Evolutionary conservation across 2,329 filamentous ascomycete species (phyloP).

Genomic region (Trichoderma atrobrunneum): DNA sequence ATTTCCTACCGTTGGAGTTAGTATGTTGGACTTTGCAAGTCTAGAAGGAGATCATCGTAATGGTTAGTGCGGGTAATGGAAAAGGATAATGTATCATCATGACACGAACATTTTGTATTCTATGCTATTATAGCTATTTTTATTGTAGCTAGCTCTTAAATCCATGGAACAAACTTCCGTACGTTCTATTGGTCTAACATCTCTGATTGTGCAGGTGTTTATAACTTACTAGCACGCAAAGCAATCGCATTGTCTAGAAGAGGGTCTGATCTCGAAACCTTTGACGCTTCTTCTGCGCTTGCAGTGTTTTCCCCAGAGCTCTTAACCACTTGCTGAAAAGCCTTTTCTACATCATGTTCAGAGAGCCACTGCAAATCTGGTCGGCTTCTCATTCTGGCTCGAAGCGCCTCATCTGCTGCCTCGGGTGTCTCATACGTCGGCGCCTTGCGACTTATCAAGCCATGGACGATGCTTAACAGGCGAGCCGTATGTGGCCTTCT

Average conservation of each 20-base stretch:
- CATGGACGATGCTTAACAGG: conserved; percentile 18
- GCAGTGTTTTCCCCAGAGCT: background rate
- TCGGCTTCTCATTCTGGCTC: conserved; percentile 13
- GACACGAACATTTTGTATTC: background rate
- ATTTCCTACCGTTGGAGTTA: background rate
- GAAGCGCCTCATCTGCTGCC: conserved; percentile 15
- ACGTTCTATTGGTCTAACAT: too few relatives aligned
- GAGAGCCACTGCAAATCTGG: conserved; percentile 22
- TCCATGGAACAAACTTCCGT: background rate
- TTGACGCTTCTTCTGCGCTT: too few relatives aligned
- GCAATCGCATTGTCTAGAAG: background rate
- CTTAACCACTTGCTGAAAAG: background rate
- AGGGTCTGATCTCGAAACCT: background rate
- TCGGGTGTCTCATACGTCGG: conserved; percentile 3
- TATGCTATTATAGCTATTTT: background rate
- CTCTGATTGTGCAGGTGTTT: background rate
- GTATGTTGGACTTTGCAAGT: background rate
- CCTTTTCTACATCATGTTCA: conserved; percentile 21
- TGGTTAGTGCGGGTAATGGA: background rate
- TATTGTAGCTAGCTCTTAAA: background rate
- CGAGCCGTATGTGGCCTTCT: conserved; percentile 19
- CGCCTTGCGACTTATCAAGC: background rate
- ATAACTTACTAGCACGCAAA: background rate
- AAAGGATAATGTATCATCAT: background rate
- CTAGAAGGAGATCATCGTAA: background rate